Percentiles rank a stretch among this genome's conserved stretches.
These are phyloP conservation scores for Haplosporangium sp. DNA, from an alignment of 371 early-diverging fungal species.

Conservation along the genomic window DNA sequence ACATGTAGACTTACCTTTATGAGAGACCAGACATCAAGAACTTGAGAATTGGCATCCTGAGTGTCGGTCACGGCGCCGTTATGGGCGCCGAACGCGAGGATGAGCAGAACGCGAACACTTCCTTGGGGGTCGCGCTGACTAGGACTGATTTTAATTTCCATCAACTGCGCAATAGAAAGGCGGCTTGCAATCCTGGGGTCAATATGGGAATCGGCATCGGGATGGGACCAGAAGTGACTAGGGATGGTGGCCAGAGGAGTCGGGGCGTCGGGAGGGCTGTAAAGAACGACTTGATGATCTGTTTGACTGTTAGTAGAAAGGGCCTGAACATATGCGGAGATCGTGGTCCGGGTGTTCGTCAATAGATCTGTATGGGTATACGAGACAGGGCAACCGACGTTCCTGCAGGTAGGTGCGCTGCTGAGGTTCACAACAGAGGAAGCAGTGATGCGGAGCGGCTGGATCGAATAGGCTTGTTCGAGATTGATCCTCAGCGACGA, in stretches of 20 bases:
- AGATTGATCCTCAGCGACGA: constrained; percentile 4
- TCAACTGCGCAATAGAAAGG: constrained; percentile 22
- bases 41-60: constrained; percentile 5
- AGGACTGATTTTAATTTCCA: constrained; percentile 29
- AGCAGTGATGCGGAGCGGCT: constrained; percentile 1
- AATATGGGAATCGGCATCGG: not conserved
- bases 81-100: constrained; percentile 32
- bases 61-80: not conserved
- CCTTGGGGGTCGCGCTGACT: constrained; percentile 6
- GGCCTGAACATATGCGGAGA: constrained; percentile 31
- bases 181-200: not conserved
- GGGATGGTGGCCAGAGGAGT: constrained; percentile 21
- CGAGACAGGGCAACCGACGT: constrained; percentile 12
- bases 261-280: constrained; percentile 12
- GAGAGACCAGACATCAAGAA: constrained; percentile 20
- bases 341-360: not conserved
- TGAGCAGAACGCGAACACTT: constrained; percentile 24
- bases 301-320: not conserved
- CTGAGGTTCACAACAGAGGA: not conserved
- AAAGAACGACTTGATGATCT: constrained; percentile 20
- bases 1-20: constrained; percentile 10
- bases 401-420: constrained; percentile 3
- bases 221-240: constrained; percentile 21
- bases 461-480: not conserved
- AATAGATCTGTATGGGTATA: constrained; percentile 1